phyloP scores from a whole-genome alignment of 1,139 yeast genomes.

The Pichia sp. region DNA sequence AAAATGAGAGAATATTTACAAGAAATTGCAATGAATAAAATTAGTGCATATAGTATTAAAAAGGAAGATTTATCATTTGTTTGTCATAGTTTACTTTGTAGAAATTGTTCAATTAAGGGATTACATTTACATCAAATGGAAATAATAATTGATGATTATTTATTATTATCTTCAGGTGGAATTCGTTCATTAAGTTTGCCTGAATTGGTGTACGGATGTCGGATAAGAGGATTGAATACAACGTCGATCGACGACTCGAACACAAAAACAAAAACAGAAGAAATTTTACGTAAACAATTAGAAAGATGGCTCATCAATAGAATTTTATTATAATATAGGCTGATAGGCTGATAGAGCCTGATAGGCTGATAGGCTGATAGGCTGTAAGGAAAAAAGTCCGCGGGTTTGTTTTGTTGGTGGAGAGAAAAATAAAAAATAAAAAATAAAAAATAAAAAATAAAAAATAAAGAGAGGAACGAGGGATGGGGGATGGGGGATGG shows the following conservation, averaged over 20 bases:
- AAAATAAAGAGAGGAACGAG: too few species aligned
- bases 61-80: not conserved
- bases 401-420: too few species aligned
- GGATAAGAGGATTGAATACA: not conserved
- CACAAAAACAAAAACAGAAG: too few species aligned
- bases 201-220: not conserved
- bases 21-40: conserved; percentile 1
- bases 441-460: too few species aligned
- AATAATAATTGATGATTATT: not conserved
- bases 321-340: too few species aligned
- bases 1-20: not conserved
- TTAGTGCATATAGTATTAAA: not conserved
- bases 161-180: not conserved
- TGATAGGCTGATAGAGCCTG: too few species aligned
- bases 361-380: not conserved
- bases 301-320: too few species aligned
- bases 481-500: too few species aligned
- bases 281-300: not conserved
- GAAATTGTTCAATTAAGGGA: not conserved
- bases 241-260: not conserved
- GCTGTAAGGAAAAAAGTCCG: not conserved
- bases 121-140: conserved; percentile 15
- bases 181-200: not conserved
- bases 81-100: not conserved
- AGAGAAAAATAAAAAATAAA: too few species aligned